A percentile compares a stretch with the other conserved stretches of the same genome.
phyloP scores from a whole-genome alignment of 345 rosid species.

The Anacardium occidentale region DNA sequence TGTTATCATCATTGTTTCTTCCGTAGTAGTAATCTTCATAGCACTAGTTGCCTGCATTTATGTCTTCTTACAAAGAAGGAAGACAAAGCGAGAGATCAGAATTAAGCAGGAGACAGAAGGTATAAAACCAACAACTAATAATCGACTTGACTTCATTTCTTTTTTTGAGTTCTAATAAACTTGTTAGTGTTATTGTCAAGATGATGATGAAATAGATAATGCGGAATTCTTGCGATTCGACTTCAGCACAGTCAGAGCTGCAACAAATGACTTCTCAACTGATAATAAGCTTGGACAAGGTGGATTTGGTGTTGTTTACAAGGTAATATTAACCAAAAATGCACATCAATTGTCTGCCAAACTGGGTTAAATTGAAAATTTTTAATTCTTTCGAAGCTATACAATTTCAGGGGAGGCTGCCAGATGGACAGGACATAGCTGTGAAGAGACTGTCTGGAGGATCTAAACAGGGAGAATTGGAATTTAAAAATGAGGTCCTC shows the following conservation, averaged over 20 bases:
- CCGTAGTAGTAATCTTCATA: too few relatives aligned
- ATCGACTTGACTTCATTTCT: too few relatives aligned
- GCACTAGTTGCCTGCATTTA: constrained; percentile 9
- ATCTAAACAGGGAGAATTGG: too few relatives aligned
- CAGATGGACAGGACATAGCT: constrained; percentile 6
- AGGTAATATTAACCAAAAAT: constrained; percentile 17
- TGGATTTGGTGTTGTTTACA: constrained; percentile 13
- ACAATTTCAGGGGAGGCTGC: constrained; percentile 36
- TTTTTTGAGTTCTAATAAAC: too few relatives aligned
- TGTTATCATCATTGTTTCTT: too few relatives aligned
- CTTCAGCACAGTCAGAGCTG: constrained; percentile 31
- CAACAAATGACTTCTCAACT: constrained; percentile 44
- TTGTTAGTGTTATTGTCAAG: background rate
- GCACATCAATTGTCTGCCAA: background rate
- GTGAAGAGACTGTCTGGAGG: too few relatives aligned
- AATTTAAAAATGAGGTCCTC: too few relatives aligned
- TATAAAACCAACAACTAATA: too few relatives aligned
- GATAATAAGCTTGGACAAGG: constrained; percentile 53
- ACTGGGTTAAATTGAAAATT: background rate
- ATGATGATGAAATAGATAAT: constrained; percentile 10
- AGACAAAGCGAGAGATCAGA: background rate
- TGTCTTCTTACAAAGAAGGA: background rate
- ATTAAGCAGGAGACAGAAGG: background rate
- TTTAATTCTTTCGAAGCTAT: background rate
- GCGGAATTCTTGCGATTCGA: constrained; percentile 1